Evolutionary conservation across 164 flowering plant genomes (phyloP), one percentile per base, ranked within the genome.

Genomic region (Vitis rupestris): DNA sequence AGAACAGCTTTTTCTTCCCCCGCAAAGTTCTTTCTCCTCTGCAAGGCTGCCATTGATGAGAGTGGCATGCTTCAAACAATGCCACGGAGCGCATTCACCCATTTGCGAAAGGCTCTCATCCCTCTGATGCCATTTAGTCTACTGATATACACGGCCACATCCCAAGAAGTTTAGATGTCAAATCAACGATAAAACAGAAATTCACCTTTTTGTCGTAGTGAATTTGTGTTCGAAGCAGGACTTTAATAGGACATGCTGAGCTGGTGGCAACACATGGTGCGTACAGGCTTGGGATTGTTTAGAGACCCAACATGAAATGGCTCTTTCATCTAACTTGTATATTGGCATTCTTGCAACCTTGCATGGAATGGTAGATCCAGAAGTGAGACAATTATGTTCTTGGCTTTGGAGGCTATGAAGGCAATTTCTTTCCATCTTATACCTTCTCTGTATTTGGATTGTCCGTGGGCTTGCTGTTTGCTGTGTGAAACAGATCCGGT

Each of bases 251-350:
- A 47, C 53, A 3, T 17, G 37, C 31, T 19, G 58, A 61, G 15
- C 60, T 1, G 71, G 59, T 64, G 78, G 70, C 75, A 71, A 29
- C 68, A 72, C 63, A 65, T 60, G 0, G 75, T 61, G 9, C 87
- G 91, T 53, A 87, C 77, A 12, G 85, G 83, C 67, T 87, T 85
- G 63, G 85, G 85, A 49, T 87, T 87, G 9, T 85, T 78, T 65
- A 84, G 84, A 51, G 27, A 85, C 87, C 9, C 89, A 83, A 37
- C 44, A 61, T 85, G 82, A 59, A 69, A 54, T 70, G 88, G 88
- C n/a, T 83, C 86, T 52, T 87, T 86, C 80, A 86, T 86, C 70
- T 64, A 23, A 84, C 73, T 87, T 85, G 66, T 59, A 65, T 65
- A 66, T 85, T 5, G 86, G 85, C 44, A 87, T 82, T 70, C 83